Base-by-base conservation (phyloP, 78 protist species). In the Dictyostelium purpureum region DNA sequence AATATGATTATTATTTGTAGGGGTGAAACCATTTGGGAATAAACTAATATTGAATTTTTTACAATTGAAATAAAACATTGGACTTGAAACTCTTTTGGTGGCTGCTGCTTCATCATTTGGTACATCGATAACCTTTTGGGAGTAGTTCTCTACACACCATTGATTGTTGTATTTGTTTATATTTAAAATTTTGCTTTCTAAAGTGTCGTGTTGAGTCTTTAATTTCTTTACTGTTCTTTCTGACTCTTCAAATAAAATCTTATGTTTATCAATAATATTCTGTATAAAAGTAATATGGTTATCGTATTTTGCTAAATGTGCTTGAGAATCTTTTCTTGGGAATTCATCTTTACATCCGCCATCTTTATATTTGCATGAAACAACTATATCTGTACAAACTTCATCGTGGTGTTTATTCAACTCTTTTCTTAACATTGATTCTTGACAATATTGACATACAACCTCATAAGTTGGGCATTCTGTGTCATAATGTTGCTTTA, bases 1-100 rank as follows among this genome's bases (percentile, higher is more conserved):
- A 33, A 63, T 63, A 24, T 31, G 33, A 63, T 63, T 42, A 18
- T 63, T 63, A 16, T 63, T 63, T 31, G 71, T 42, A 4, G 71
- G 38, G 5, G 71, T 63, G 71, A 63, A 63, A 63, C 71, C 71
- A 63, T 63, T 63, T 63, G 71, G 71, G 18, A 63, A 63, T 16
- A 38, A 63, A 63, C 43, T 33, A 0, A 63, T 37, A 33, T 63
- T 63, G 33, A 33, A 63, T 31, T 63, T 63, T 63, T 19, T 63
- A 33, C 26, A 31, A 24, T 63, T 63, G 35, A 63, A 63, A 35
- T 63, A 63, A 63, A 63, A 63, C 71, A 63, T 63, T 33, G 71
- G 71, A 31, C 42, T 16, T 4, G 71, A 63, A 5, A 63, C 71
- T 33, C 71, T 33, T 18, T 63, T 63, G 19, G 71, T 63, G 0